These are phyloP conservation scores for Butyriboletus appendiculatus DNA, from an alignment of 1,284 basidiomycete species.

Conservation along the genomic window DNA sequence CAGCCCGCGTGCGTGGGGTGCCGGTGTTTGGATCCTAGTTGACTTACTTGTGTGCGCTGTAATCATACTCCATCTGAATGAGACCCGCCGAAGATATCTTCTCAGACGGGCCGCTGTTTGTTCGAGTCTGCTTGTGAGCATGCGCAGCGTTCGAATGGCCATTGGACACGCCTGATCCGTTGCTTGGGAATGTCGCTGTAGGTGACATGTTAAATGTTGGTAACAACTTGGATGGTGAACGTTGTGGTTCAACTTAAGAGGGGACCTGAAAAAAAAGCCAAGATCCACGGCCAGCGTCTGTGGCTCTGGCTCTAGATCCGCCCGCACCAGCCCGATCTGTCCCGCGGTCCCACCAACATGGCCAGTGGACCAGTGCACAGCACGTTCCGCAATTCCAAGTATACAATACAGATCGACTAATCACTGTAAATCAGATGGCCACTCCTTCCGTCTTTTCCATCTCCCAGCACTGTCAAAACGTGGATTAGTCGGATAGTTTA, in stretches of 20 bases:
- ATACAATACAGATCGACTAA: slow-evolving; percentile 1
- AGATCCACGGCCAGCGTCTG: background rate
- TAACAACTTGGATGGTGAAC: background rate
- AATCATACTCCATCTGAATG: slow-evolving; percentile 81
- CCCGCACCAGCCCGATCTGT: background rate
- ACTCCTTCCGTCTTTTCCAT: slow-evolving; percentile 65
- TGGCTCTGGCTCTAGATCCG: slow-evolving; percentile 15
- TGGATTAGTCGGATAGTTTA: slow-evolving; percentile 69
- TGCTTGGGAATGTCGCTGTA: slow-evolving; percentile 11
- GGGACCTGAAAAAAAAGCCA: background rate
- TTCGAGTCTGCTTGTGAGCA: slow-evolving; percentile 16
- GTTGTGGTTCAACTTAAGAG: slow-evolving; percentile 12
- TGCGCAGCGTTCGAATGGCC: slow-evolving; percentile 12
- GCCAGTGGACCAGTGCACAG: background rate
- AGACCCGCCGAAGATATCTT: slow-evolving; percentile 61
- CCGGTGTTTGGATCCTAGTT: slow-evolving; percentile 2
- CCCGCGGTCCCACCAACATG: background rate
- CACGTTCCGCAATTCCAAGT: background rate
- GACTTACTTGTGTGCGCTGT: slow-evolving; percentile 88
- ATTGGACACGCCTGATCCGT: background rate
- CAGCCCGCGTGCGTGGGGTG: background rate
- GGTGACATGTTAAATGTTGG: slow-evolving; percentile 24
- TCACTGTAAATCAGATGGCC: slow-evolving; percentile 66
- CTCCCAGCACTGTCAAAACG: slow-evolving; percentile 70
- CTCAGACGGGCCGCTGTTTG: background rate